phyloP scores from a whole-genome alignment of 768 basidiomycete genomes.

The Mycena chlorophos region DNA sequence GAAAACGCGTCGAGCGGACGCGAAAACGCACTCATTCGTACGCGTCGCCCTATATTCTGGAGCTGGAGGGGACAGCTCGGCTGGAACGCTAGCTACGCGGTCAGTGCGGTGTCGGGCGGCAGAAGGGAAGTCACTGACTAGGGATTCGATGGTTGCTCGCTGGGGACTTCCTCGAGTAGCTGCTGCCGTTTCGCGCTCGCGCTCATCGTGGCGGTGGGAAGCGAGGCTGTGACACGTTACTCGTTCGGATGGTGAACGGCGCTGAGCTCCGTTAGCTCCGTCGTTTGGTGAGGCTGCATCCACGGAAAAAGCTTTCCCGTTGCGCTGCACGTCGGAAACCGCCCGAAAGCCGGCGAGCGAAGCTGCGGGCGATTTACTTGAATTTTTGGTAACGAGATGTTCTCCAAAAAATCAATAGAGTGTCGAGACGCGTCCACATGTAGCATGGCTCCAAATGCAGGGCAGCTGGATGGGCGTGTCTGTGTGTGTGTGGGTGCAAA shows the following conservation, averaged over 20 bases:
- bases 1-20: conserved; percentile 9
- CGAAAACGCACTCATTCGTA: conserved; percentile 55
- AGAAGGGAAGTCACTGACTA: too few relatives aligned
- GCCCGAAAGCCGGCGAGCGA: too few relatives aligned
- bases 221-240: not conserved
- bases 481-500: not conserved
- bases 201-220: conserved; percentile 8
- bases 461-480: not conserved
- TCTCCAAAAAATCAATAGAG: too few relatives aligned
- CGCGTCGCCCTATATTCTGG: conserved; percentile 57
- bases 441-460: not conserved
- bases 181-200: too few relatives aligned
- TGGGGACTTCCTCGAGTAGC: conserved; percentile 14
- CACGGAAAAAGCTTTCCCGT: too few relatives aligned
- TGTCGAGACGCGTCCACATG: too few relatives aligned
- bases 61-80: conserved; percentile 56
- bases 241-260: not conserved
- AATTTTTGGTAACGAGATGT: too few relatives aligned
- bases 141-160: conserved; percentile 13
- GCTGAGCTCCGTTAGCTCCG: too few relatives aligned
- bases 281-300: too few relatives aligned
- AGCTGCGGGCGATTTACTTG: too few relatives aligned
- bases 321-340: too few relatives aligned
- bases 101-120: too few relatives aligned
- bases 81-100: conserved; percentile 48